Evolutionary conservation across 2,329 filamentous ascomycete genomes (phyloP).

Genomic region (Calonectria leucothoes): DNA sequence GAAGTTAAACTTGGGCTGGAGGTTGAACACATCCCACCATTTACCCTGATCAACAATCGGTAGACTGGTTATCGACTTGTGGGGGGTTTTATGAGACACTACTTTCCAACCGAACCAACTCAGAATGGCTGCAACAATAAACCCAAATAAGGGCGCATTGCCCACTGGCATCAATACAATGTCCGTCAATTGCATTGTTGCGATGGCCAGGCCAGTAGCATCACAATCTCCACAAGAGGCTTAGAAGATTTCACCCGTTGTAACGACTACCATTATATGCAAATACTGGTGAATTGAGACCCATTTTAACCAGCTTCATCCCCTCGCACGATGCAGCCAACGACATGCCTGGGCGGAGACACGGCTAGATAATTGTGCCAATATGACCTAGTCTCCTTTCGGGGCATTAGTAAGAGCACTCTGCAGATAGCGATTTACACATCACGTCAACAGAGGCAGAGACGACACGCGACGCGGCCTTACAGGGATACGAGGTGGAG

Average conservation of each 20-base stretch:
- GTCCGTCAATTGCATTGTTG: background rate
- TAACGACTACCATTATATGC: background rate
- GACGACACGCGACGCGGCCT: background rate
- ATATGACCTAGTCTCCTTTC: background rate
- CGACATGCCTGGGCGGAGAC: background rate
- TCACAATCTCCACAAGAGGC: background rate
- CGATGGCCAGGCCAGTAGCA: background rate
- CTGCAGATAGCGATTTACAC: background rate
- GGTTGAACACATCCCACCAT: conserved; percentile 5
- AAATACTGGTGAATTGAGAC: background rate
- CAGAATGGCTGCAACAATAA: background rate
- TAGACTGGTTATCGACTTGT: background rate
- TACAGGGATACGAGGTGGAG: background rate
- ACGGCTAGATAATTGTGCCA: background rate
- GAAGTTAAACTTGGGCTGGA: conserved; percentile 4
- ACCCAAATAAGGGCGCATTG: background rate
- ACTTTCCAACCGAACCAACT: background rate
- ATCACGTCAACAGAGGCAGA: background rate
- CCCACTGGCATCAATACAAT: background rate
- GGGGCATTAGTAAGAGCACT: background rate
- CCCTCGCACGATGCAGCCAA: background rate
- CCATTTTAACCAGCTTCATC: background rate
- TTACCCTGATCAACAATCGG: background rate
- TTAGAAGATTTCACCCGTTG: background rate
- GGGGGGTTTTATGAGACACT: background rate